Evolutionary conservation across 83 land plant species (phyloP), one percentile per base, ranked within the genome.

Genomic region (Picea mariana): DNA sequence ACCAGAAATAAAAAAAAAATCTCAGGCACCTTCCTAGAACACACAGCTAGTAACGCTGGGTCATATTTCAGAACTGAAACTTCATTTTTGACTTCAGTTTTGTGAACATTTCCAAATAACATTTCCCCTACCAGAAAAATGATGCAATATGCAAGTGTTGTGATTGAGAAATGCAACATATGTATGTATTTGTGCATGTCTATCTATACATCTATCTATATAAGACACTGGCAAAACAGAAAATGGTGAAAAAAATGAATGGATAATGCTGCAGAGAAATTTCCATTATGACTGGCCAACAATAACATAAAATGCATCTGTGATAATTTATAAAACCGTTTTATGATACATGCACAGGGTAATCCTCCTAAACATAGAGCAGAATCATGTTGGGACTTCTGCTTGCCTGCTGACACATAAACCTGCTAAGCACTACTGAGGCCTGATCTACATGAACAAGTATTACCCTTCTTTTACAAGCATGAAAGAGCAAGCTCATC

Each of bases 321-420:
- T n/a, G 47, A 73, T 38, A 73, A 47, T 3, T 21, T 20, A 44
- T 7, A 44, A 52, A 13, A 44, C 47, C 18, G 55, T 73, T 69
- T 38, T 69, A 73, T 73, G 58, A 23, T 40, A 73, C 44, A 73
- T 73, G 77, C 4, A 73, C 55, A 73, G 44, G 24, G 4, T 73
- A n/a, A 73, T 7, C 24, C 21, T 44, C 44, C 11, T 42, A 73
- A 9, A 42, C 55, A 6, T 2, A 8, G 55, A 73, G 20, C 55
- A 44, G 77, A 73, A 73, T 47, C 6, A 20, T 73, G 58, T 52
- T 42, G 55, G 21, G 40, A 73, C 24, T 20, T 73, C 24, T n/a
- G 73, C 5, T 34, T 68, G 73, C 73, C 73, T 68, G n/a, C 75
- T 69, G 44, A 13, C 59, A 12, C 59, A 47, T 42, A 55, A 55